Conservation (phyloP, 768 basidiomycete genomes). For the Suillus hirtellus region DNA sequence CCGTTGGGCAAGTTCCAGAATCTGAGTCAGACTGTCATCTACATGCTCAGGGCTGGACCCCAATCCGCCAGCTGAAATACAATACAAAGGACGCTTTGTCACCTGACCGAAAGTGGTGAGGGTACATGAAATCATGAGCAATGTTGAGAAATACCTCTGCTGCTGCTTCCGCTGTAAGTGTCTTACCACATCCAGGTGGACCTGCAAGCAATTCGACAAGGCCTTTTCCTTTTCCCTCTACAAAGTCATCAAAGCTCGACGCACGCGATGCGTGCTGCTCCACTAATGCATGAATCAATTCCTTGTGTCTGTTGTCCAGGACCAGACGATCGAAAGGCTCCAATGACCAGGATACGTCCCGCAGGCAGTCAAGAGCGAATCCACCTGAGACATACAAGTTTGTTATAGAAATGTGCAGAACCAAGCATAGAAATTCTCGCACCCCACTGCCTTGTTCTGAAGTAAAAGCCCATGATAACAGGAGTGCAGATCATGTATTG, state of each 20-base stretch:
- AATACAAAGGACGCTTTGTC: not conserved
- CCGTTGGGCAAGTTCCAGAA: constrained; percentile 53
- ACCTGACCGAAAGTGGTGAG: not conserved
- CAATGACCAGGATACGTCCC: not conserved
- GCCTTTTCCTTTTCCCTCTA: not conserved
- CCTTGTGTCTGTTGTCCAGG: not conserved
- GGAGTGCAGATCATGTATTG: constrained; percentile 4
- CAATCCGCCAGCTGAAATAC: not conserved
- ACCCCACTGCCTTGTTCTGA: not conserved
- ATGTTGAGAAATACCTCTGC: constrained; percentile 48
- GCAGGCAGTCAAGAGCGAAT: not conserved
- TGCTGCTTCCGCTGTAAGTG: constrained; percentile 59
- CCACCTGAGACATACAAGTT: not conserved
- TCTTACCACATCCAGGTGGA: constrained; percentile 42
- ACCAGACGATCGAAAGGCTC: not conserved
- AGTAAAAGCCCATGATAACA: not conserved
- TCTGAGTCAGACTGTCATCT: not conserved
- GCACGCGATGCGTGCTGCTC: not conserved
- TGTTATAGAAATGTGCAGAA: not conserved
- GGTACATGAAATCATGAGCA: not conserved
- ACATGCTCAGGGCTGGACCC: not conserved
- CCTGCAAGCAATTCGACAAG: constrained; percentile 29
- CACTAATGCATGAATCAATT: not conserved
- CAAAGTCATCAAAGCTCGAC: not conserved
- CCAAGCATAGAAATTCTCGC: not conserved